Conservation (phyloP, 768 basidiomycete genomes). For the Leccinum broughii region DNA sequence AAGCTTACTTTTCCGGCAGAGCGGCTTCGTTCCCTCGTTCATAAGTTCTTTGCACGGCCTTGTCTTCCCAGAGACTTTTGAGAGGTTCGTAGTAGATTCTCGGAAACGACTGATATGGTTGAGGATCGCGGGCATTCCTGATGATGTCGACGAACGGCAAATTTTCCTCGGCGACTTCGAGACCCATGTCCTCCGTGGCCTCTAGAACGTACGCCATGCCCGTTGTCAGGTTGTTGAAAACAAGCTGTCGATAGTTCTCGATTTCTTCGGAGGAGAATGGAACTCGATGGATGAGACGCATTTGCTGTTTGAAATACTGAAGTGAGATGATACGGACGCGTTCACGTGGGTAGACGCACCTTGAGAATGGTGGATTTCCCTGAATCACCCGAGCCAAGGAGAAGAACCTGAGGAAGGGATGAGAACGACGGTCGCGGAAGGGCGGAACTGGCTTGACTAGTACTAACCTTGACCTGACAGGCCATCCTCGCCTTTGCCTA, state of each 20-base stretch:
- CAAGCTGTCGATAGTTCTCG: conserved; percentile 87
- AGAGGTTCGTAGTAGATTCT: conserved; percentile 64
- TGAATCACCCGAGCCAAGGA: conserved; percentile 91
- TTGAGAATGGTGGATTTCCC: conserved; percentile 94
- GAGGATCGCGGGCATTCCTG: conserved; percentile 66
- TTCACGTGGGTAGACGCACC: conserved; percentile 38
- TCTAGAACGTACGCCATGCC: conserved; percentile 84
- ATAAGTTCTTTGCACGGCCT: conserved; percentile 73
- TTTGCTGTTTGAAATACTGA: conserved; percentile 60
- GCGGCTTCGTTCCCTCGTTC: conserved; percentile 87
- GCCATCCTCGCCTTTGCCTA: conserved; percentile 76
- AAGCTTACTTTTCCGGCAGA: conserved; percentile 82
- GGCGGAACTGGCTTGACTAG: neutral
- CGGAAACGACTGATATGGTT: conserved; percentile 83
- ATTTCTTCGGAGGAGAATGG: conserved; percentile 82
- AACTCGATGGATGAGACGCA: conserved; percentile 90
- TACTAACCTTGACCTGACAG: conserved; percentile 69
- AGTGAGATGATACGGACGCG: conserved; percentile 1
- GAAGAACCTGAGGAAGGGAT: conserved; percentile 57
- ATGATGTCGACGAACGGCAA: conserved; percentile 58
- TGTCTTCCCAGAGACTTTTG: conserved; percentile 73
- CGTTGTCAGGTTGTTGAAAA: conserved; percentile 88
- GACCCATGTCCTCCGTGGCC: conserved; percentile 86
- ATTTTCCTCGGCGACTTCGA: conserved; percentile 68
- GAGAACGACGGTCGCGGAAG: neutral